Percentiles rank a stretch among this genome's conserved stretches.
phyloP scores from a whole-genome alignment of 257 asterid genomes.

The Solanum chiquidenum region DNA sequence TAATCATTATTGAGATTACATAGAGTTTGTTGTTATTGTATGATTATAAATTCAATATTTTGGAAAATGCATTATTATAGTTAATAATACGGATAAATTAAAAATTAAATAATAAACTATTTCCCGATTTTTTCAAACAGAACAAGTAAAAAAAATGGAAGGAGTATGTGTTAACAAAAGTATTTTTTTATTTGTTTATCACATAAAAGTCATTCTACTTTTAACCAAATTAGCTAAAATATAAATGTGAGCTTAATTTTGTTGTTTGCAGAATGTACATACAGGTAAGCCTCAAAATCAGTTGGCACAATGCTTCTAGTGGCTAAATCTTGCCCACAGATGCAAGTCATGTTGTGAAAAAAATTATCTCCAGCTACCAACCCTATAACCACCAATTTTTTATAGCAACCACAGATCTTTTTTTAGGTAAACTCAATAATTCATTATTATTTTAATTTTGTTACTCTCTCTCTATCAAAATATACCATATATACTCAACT shows the following conservation, averaged over 20 bases:
- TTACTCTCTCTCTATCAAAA: background rate
- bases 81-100: too few species aligned
- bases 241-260: background rate
- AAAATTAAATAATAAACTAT: too few species aligned
- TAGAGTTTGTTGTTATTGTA: background rate
- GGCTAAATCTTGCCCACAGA: constrained; percentile 1
- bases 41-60: background rate
- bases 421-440: background rate
- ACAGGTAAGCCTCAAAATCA: background rate
- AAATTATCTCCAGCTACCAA: background rate
- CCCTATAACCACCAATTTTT: background rate
- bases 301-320: background rate
- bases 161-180: background rate
- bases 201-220: background rate
- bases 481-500: background rate
- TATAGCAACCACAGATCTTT: background rate
- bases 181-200: background rate
- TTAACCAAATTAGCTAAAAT: background rate
- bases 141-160: background rate
- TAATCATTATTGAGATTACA: background rate
- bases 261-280: background rate
- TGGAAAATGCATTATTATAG: too few species aligned
- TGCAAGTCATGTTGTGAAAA: background rate
- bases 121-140: too few species aligned
- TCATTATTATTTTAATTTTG: background rate